Evolutionary conservation across 345 rosid species (phyloP), one percentile per base, ranked within the genome.

Genomic region (Trapa bicornis): DNA sequence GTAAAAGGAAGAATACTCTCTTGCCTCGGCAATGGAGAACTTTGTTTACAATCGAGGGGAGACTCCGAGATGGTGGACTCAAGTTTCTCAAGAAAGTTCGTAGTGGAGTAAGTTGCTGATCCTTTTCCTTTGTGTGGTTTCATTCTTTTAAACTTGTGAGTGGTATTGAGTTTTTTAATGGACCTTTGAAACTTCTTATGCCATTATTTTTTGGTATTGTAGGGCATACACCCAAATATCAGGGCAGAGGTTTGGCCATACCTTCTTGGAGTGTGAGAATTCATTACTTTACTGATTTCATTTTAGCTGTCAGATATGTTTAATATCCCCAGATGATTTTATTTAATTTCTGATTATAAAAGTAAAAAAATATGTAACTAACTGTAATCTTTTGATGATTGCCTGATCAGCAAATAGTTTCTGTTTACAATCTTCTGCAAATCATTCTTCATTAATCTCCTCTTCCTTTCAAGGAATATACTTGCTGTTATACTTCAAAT

Each of bases 191-290:
- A 32, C 38, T 58, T 57, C 33, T 45, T 32, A 39, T 2, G 12
- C 43, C 32, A 7, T 42, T 48, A 57, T 61, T 3, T 65, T 36
- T 71, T 0, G 52, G 58, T 64, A 22, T n/a, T 85, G 73, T 42
- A 94, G 99, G 99, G 99, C 37, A 80, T 94, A 71, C 86, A 94
- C 86, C 96, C 96, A 45, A 82, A 80, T 80, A 85, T 94, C 71
- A 84, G 97, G 57, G 72, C 87, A 0, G 96, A 91, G 75, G 97
- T 94, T 56, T 94, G 99, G 99, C 99, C 99, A 0, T 91, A 87
- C 73, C 97, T 94, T 65, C 97, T 94, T 65, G 97, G 97, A 73
- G 96, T 94, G 99, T 94, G 85, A 89, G 99, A 73, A 61, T 61
- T 43, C 65, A 15, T n/a, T 61, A 5, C 56, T 43, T 41, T 64